Conservation (phyloP, 202 grass and related monocot genomes). For the Cymbopogon flexuosus region DNA sequence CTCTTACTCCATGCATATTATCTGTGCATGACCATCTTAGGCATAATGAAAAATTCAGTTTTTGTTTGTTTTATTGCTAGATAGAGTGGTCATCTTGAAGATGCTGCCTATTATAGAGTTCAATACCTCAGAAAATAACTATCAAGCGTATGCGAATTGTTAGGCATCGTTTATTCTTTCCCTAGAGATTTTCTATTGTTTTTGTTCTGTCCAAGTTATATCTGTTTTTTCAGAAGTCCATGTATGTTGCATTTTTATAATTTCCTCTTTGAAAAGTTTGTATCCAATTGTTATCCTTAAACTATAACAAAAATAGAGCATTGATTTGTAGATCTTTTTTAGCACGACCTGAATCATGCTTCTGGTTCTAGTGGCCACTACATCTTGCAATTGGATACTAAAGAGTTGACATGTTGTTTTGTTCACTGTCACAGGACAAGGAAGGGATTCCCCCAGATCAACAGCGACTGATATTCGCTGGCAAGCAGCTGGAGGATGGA, state of each 20-base stretch:
- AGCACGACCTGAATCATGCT: background rate
- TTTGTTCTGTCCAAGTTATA: no score
- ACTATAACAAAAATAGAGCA: background rate
- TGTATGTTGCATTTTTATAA: background rate
- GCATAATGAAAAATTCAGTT: no score
- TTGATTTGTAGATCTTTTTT: no score
- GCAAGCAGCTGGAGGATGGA: conserved; percentile 81
- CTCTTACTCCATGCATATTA: background rate
- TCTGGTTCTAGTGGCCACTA: background rate
- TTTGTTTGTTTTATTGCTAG: no score
- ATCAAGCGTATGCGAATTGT: background rate
- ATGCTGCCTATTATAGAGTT: background rate
- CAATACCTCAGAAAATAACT: background rate
- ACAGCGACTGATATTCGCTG: conserved; percentile 72
- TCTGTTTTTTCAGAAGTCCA: background rate
- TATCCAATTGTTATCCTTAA: background rate
- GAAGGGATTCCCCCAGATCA: conserved; percentile 82
- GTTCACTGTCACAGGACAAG: conserved; percentile 45
- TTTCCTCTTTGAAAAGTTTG: background rate
- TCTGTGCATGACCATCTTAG: background rate
- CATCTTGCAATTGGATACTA: background rate
- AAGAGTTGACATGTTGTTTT: conserved; percentile 7
- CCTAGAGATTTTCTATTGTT: conserved; percentile 1
- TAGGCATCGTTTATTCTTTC: conserved; percentile 10
- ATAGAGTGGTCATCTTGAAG: background rate